These are phyloP conservation scores for Mycena alexandri DNA, from an alignment of 768 basidiomycete species.

Conservation along the genomic window DNA sequence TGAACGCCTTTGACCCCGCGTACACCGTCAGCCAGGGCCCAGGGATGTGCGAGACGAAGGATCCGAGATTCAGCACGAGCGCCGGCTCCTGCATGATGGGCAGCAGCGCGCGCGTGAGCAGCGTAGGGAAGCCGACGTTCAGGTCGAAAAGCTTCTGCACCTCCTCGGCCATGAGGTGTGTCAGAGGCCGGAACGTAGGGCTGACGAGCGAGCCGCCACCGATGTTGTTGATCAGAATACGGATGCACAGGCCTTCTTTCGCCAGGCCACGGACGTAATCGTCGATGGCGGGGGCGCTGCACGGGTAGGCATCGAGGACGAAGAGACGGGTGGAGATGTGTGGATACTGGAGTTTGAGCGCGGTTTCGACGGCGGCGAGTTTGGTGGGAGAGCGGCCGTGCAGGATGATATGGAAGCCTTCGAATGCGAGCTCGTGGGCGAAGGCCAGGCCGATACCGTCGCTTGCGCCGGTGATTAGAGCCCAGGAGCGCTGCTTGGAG, in stretches of 20 bases:
- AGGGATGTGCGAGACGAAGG: conserved; percentile 3
- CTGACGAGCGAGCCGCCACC: conserved; percentile 9
- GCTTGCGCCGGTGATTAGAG: conserved; percentile 21
- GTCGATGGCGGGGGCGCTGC: conserved; percentile 2
- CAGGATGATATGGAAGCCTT: too few relatives aligned
- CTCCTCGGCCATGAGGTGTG: neutral
- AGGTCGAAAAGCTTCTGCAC: conserved; percentile 14
- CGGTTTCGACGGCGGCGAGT: conserved; percentile 7
- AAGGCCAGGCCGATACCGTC: conserved; percentile 23
- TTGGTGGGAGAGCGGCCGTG: too few relatives aligned
- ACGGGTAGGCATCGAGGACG: conserved; percentile 12
- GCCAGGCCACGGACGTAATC: too few relatives aligned
- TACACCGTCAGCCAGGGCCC: conserved; percentile 14
- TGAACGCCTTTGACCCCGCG: conserved; percentile 17
- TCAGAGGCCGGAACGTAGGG: conserved; percentile 6
- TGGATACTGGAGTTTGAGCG: conserved; percentile 5
- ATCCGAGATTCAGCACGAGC: conserved; percentile 19
- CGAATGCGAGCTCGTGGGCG: too few relatives aligned
- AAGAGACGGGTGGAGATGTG: conserved; percentile 1
- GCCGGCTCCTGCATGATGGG: conserved; percentile 16
- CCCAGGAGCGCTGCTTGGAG: conserved; percentile 20
- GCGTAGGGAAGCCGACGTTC: conserved; percentile 26
- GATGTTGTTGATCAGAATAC: conserved; percentile 27
- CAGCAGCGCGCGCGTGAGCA: conserved; percentile 12
- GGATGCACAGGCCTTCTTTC: conserved; percentile 3